Percentiles rank a stretch among this genome's conserved stretches.
phyloP scores from a whole-genome alignment of 805 yeast genomes.

The Hanseniaspora singularis region DNA sequence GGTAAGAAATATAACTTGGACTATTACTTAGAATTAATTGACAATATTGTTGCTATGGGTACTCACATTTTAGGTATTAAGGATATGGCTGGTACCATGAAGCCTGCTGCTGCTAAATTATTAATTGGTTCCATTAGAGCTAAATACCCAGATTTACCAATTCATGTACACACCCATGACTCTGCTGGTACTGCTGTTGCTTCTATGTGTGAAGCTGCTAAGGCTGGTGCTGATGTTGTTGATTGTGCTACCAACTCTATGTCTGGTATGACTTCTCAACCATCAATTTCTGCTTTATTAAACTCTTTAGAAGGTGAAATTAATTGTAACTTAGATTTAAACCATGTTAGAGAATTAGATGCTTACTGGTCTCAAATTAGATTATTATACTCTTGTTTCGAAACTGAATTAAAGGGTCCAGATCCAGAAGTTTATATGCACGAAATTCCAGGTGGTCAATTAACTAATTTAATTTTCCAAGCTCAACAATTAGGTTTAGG shows the following conservation, averaged over 20 bases:
- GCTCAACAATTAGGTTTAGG: conserved; percentile 98
- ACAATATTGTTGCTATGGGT: conserved; percentile 79
- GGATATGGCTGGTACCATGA: conserved; percentile 99
- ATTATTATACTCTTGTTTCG: conserved; percentile 88
- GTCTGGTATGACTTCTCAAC: conserved; percentile 98
- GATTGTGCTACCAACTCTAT: conserved; percentile 95
- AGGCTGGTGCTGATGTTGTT: conserved; percentile 96
- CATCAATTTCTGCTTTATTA: conserved; percentile 82
- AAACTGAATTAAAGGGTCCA: conserved; percentile 97
- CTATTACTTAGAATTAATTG: conserved; percentile 74
- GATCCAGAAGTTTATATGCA: conserved; percentile 98
- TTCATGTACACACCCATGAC: conserved; percentile 98
- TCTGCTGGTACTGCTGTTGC: conserved; percentile 99
- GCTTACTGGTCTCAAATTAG: conserved; percentile 99
- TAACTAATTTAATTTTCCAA: conserved; percentile 94
- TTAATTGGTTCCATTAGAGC: conserved; percentile 72
- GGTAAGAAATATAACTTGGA: conserved; percentile 92
- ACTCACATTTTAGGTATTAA: conserved; percentile 95
- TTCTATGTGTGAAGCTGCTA: conserved; percentile 85
- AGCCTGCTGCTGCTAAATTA: conserved; percentile 81
- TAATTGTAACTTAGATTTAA: conserved; percentile 56
- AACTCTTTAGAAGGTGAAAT: conserved; percentile 84
- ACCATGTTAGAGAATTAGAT: conserved; percentile 70
- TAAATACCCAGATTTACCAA: conserved; percentile 84
- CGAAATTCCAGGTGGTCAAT: conserved; percentile 99